A percentile compares a stretch with the other conserved stretches of the same genome.
Evolutionary conservation across 805 yeast genomes (phyloP).

Genomic region (Candida easanensis): DNA sequence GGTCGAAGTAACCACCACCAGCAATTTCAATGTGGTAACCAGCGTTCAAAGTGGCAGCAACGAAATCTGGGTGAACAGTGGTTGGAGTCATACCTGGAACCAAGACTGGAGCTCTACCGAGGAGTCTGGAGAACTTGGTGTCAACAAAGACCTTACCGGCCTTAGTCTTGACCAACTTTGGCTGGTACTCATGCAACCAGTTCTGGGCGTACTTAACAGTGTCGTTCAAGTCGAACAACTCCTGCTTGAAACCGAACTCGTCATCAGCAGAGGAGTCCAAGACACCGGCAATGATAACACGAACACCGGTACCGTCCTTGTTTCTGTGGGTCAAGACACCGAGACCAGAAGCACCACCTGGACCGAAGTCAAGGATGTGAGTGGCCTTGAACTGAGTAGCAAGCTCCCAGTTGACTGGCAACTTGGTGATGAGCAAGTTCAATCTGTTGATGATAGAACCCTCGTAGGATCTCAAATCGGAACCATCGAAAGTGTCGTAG

Average conservation of each 20-base stretch:
- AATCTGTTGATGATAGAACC: conserved; percentile 66
- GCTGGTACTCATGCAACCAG: conserved; percentile 88
- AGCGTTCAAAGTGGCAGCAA: conserved; percentile 89
- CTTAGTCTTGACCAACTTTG: conserved; percentile 74
- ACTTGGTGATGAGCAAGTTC: conserved; percentile 77
- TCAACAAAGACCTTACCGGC: conserved; percentile 80
- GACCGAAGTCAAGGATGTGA: conserved; percentile 95
- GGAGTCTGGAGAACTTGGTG: conserved; percentile 87
- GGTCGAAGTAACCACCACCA: conserved; percentile 96
- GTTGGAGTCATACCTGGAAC: conserved; percentile 99
- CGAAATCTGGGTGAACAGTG: conserved; percentile 91
- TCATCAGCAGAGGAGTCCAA: conserved; percentile 70
- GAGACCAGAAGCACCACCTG: conserved; percentile 96
- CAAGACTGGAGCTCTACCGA: conserved; percentile 94
- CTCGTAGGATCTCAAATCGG: conserved; percentile 58
- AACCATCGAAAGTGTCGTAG: conserved; percentile 84
- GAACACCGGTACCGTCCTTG: conserved; percentile 97
- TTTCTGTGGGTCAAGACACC: conserved; percentile 96
- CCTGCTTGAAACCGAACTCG: conserved; percentile 95
- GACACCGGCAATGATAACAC: conserved; percentile 92
- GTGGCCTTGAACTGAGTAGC: conserved; percentile 82
- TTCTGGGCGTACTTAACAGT: conserved; percentile 77
- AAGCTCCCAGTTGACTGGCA: conserved; percentile 92
- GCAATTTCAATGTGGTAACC: conserved; percentile 98
- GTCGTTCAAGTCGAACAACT: conserved; percentile 72